Evolutionary conservation across 768 basidiomycete genomes (phyloP), one percentile per base, ranked within the genome.

Genomic region (Collybia sordida): DNA sequence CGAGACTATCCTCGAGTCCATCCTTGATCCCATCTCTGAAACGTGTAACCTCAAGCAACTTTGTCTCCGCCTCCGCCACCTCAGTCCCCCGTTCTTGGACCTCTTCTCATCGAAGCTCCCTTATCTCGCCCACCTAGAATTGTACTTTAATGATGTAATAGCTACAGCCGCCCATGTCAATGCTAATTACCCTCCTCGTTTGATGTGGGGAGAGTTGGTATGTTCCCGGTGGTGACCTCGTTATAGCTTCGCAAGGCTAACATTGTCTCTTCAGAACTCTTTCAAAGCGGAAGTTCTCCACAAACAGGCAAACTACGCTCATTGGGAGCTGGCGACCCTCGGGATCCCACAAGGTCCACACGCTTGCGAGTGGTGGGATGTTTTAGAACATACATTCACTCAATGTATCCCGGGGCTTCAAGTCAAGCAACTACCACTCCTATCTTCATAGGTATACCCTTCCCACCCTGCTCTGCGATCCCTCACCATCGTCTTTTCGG

Each of bases 11-110:
- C 63, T 75, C 18, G 47, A 54, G 5, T 47, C 44, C 27, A 59
- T 70, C 11, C 36, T 34, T 19, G 18, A 39, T 34, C 15, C 47
- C 17, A 24, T 45, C 40, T 35, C 44, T 7, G 15, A 45, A 24
- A 50, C 55, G 2, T 39, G 42, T 12, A 47, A 23, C 19, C 56
- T 65, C 4, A 59, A 49, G 15, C 47, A 54, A 17, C 50, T 69
- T 6, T 54, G 50, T 31, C 39, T 67, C 2, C 57, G 53, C 7
- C 23, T 68, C 1, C 40, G 54, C 7, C 53, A 55, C 42, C 55
- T 67, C 14, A 65, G 52, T 22, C 62, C 64, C 8, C 58, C 59
- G 27, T 31, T 66, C 14, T 22, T 67, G 6, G 55, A 58, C 46
- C 52, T 64, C 4, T 43, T 69, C 6, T 63, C 64, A 28, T 28